Evolutionary conservation across 2,329 filamentous ascomycete genomes (phyloP).

Genomic region (Aspergillus arachidicola): DNA sequence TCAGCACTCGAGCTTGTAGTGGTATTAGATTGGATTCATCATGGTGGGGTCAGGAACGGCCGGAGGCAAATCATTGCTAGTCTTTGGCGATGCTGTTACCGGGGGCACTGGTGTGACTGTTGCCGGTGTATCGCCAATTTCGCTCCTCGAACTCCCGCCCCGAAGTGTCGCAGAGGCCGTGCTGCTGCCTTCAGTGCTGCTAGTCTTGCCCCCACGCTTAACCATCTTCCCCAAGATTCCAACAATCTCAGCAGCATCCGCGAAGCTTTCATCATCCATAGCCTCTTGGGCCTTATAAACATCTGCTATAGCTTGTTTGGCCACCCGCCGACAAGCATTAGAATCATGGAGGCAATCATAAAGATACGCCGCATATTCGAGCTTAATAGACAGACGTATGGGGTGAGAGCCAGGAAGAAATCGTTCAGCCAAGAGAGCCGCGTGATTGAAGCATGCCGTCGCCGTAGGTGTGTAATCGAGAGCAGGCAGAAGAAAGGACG

Average conservation of each 20-base stretch:
- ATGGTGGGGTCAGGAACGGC: conserved; percentile 35
- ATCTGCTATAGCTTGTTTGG: conserved; percentile 80
- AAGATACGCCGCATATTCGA: conserved; percentile 89
- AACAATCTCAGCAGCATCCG: conserved; percentile 86
- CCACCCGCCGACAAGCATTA: conserved; percentile 73
- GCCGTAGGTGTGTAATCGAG: conserved; percentile 83
- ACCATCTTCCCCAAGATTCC: conserved; percentile 86
- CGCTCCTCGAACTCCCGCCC: conserved; percentile 29
- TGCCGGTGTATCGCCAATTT: background rate
- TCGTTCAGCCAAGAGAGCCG: conserved; percentile 71
- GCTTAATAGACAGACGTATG: conserved; percentile 82
- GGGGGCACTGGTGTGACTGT: conserved; percentile 11
- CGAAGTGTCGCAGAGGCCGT: conserved; percentile 27
- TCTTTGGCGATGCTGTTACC: conserved; percentile 10
- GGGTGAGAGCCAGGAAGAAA: conserved; percentile 87
- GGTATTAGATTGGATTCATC: conserved; percentile 38
- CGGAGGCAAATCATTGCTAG: conserved; percentile 17
- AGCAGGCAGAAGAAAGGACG: conserved; percentile 78
- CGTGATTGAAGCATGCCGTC: conserved; percentile 77
- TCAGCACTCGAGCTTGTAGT: background rate
- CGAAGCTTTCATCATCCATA: conserved; percentile 94
- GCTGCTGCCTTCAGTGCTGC: conserved; percentile 36
- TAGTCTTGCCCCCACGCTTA: conserved; percentile 64
- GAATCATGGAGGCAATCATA: conserved; percentile 90
- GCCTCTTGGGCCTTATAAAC: conserved; percentile 90